Evolutionary conservation across 331 rosid genomes (phyloP).

Genomic region (Telfairia occidentalis): DNA sequence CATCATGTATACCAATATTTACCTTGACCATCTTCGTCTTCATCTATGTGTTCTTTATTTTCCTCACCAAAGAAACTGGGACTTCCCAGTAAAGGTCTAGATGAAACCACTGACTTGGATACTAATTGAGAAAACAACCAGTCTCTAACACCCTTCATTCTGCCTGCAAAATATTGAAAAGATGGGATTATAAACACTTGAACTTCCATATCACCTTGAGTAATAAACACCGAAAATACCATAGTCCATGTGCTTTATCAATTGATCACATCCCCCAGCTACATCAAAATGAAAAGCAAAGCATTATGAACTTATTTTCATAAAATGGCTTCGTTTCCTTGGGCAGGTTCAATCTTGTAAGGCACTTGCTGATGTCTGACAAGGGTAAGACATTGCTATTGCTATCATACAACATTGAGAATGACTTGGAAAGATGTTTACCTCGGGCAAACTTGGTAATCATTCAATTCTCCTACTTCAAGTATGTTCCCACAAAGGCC

Average conservation of each 20-base stretch:
- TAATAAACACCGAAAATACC: background rate
- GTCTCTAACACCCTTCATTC: constrained; percentile 68
- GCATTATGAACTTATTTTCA: background rate
- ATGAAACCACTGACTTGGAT: constrained; percentile 54
- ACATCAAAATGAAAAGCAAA: background rate
- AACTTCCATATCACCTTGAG: background rate
- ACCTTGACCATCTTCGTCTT: constrained; percentile 56
- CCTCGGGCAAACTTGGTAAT: background rate
- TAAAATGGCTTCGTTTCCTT: background rate
- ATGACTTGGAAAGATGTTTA: background rate
- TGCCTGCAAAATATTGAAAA: constrained; percentile 34
- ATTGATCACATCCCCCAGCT: background rate
- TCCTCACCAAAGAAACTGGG: constrained; percentile 35
- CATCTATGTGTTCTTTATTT: constrained; percentile 23
- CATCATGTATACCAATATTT: background rate
- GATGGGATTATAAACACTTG: background rate
- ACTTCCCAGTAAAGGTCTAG: constrained; percentile 46
- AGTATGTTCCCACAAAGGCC: background rate
- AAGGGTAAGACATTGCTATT: background rate
- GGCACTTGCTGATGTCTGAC: background rate
- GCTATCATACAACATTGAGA: background rate
- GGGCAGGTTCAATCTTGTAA: background rate
- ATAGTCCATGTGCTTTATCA: background rate
- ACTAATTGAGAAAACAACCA: constrained; percentile 65
- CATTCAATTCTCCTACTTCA: background rate